A percentile compares a stretch with the other conserved stretches of the same genome.
Conservation (phyloP, 2,329 filamentous ascomycete genomes). For the Aspergillus tubingensis region DNA sequence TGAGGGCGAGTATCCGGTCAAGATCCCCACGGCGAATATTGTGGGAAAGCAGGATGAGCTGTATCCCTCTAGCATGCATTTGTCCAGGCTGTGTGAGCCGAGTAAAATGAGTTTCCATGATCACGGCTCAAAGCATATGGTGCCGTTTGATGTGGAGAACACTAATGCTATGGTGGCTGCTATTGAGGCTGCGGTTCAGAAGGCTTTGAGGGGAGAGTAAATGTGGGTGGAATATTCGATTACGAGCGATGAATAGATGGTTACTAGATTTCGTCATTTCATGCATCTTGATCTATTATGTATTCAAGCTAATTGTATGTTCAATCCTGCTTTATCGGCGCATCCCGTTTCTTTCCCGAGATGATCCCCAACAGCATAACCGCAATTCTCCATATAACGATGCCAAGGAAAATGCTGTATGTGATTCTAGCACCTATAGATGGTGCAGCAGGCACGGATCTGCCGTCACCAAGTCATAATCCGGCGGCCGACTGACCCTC, state of each 20-base stretch:
- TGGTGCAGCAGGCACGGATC: neutral
- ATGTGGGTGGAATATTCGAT: neutral
- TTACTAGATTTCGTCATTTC: neutral
- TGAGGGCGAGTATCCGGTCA: constrained; percentile 21
- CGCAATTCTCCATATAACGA: constrained; percentile 29
- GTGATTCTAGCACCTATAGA: constrained; percentile 11
- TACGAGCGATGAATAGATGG: neutral
- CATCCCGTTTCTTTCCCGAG: constrained; percentile 6
- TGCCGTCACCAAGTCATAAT: constrained; percentile 36
- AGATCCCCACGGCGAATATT: constrained; percentile 44
- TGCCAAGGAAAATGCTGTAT: constrained; percentile 25
- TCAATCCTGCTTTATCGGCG: constrained; percentile 12
- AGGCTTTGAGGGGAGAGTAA: constrained; percentile 16
- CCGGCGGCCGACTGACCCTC: constrained; percentile 32
- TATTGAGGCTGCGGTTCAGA: constrained; percentile 30
- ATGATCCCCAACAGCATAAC: constrained; percentile 23
- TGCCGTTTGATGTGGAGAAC: constrained; percentile 35
- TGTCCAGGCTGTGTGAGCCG: constrained; percentile 39
- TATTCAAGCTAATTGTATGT: neutral
- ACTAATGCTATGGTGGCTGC: constrained; percentile 29
- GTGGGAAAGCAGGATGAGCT: constrained; percentile 40
- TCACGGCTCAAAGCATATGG: constrained; percentile 37
- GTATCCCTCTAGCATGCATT: constrained; percentile 30
- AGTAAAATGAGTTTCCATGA: constrained; percentile 36
- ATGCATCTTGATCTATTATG: neutral